Conservation (phyloP, 192 early-diverging fungal species). For the Entophlyctis luteolus region DNA sequence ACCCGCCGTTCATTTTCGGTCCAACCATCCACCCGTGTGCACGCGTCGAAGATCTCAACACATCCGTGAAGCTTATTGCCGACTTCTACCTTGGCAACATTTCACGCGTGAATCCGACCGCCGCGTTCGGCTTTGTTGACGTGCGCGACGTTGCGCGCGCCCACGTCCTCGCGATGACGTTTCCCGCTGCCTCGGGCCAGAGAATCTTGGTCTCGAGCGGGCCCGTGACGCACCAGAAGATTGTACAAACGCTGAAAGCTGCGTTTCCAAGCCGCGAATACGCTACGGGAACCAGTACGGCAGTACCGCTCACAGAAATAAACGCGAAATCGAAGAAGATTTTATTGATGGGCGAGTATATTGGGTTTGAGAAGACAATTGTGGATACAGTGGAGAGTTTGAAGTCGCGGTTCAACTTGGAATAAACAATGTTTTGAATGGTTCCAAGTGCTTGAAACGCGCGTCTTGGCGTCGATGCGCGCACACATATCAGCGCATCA, state of each 20-base stretch:
- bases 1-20: not conserved
- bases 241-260: not conserved
- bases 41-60: too few species aligned
- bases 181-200: conserved; percentile 4
- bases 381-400: conserved; percentile 13
- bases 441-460: too few species aligned
- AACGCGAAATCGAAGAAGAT: conserved; percentile 13
- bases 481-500: too few species aligned
- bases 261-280: not conserved
- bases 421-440: too few species aligned
- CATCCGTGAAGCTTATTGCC: too few species aligned
- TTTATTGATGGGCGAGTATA: conserved; percentile 16
- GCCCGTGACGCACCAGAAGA: not conserved
- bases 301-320: conserved; percentile 15
- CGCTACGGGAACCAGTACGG: not conserved
- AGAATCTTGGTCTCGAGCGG: conserved; percentile 20
- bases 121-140: conserved; percentile 29
- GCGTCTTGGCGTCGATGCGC: too few species aligned
- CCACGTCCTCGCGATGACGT: conserved; percentile 10
- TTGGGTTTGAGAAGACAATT: conserved; percentile 3
- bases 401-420: not conserved
- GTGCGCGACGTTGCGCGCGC: conserved; percentile 28
- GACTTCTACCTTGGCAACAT: too few species aligned
- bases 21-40: not conserved
- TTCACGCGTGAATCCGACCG: too few species aligned